These are phyloP conservation scores for Russula olivacea DNA, from an alignment of 768 basidiomycete genomes.

Conservation along the genomic window DNA sequence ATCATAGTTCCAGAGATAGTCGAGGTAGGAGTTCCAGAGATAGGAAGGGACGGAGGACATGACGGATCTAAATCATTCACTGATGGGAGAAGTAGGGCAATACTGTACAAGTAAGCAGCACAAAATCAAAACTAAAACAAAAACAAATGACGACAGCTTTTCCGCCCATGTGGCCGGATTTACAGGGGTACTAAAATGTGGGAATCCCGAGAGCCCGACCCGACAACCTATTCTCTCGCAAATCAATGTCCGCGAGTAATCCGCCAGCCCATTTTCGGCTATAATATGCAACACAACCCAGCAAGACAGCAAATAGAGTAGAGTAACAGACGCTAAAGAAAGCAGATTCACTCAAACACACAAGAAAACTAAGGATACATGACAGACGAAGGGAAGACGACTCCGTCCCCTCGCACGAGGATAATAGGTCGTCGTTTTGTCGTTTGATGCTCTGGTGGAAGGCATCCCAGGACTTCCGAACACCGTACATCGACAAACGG, in stretches of 20 bases:
- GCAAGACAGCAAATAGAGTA: slow-evolving; percentile 19
- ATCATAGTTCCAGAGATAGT: slow-evolving; percentile 59
- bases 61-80: not conserved
- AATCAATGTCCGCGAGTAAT: not conserved
- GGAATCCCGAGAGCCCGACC: not conserved
- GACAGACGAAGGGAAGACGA: slow-evolving; percentile 78
- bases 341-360: not conserved
- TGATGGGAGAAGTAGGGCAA: not conserved
- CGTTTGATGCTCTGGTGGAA: slow-evolving; percentile 65
- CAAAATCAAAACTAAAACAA: not conserved
- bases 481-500: slow-evolving; percentile 86
- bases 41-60: slow-evolving; percentile 16
- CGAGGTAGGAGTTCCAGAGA: slow-evolving; percentile 56
- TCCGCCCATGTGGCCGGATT: not conserved
- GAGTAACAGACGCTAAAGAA: not conserved
- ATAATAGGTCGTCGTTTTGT: slow-evolving; percentile 73
- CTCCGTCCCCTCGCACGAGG: slow-evolving; percentile 77
- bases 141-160: slow-evolving; percentile 2
- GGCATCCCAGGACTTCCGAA: slow-evolving; percentile 76
- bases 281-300: slow-evolving; percentile 10
- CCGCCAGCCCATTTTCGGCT: not conserved
- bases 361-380: slow-evolving; percentile 62
- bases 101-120: slow-evolving; percentile 2
- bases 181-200: not conserved
- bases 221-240: not conserved